These are phyloP conservation scores for Backusella mclennaniae DNA, from an alignment of 192 early-diverging fungal genomes.

Conservation along the genomic window DNA sequence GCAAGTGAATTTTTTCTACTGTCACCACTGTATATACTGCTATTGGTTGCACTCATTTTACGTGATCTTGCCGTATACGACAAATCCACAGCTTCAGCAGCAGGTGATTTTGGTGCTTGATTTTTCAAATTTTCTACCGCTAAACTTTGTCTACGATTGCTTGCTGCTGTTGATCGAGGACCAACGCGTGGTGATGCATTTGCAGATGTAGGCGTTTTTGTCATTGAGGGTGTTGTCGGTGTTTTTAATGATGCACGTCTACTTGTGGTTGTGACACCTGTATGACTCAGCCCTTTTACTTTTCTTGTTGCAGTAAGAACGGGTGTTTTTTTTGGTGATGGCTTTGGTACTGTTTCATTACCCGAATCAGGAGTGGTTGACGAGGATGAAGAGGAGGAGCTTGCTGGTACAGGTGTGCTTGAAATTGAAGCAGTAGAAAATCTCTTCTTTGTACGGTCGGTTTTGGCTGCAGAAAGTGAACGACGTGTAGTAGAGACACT, in stretches of 20 bases:
- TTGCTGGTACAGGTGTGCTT: not conserved
- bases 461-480: not conserved
- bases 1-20: slow-evolving; percentile 23
- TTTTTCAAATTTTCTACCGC: not conserved
- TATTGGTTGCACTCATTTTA: slow-evolving; percentile 1
- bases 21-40: not conserved
- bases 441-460: not conserved
- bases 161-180: not conserved
- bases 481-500: not conserved
- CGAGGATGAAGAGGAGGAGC: slow-evolving; percentile 11
- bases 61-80: not conserved
- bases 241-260: slow-evolving; percentile 6
- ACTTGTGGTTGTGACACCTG: not conserved
- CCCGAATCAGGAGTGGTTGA: not conserved
- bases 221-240: not conserved
- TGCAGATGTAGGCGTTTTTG: not conserved
- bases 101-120: not conserved
- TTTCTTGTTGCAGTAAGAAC: not conserved
- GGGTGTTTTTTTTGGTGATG: not conserved
- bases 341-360: not conserved
- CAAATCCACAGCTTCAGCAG: not conserved
- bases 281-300: slow-evolving; percentile 7
- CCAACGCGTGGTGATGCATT: slow-evolving; percentile 8
- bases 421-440: not conserved
- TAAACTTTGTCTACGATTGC: slow-evolving; percentile 6